Conservation (phyloP, 257 asterid genomes). For the Orobanche coerulescens region DNA sequence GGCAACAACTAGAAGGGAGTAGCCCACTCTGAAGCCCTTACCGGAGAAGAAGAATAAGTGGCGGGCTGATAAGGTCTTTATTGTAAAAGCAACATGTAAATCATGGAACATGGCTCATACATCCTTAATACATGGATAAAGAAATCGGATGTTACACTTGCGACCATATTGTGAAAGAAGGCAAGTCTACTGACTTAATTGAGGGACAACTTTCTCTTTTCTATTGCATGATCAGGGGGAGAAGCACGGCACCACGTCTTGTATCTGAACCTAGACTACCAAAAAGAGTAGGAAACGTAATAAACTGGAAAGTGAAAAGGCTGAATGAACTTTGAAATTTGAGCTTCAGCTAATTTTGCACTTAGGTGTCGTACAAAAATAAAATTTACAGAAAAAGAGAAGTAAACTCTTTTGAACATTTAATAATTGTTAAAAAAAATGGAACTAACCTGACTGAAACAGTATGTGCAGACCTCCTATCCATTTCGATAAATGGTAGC, state of each 20-base stretch:
- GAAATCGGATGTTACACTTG: neutral
- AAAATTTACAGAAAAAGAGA: constrained; percentile 26
- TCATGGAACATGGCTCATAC: no score
- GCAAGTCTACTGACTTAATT: neutral
- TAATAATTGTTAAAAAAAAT: constrained; percentile 21
- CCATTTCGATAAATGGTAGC: neutral
- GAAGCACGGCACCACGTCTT: neutral
- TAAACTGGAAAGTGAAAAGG: neutral
- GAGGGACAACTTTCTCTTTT: neutral
- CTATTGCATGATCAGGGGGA: neutral
- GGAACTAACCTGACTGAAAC: constrained; percentile 24
- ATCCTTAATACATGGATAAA: neutral
- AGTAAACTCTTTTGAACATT: neutral
- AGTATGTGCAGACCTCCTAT: neutral
- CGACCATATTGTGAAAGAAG: neutral
- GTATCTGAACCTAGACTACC: neutral
- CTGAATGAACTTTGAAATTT: neutral
- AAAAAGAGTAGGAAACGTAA: neutral
- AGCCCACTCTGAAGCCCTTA: no score
- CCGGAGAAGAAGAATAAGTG: no score
- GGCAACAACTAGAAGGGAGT: no score
- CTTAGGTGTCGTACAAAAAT: neutral
- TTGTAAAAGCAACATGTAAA: no score
- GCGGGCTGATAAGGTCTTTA: no score
- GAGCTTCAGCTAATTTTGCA: neutral